Percentiles rank a stretch among this genome's conserved stretches.
Evolutionary conservation across 164 flowering plant species (phyloP).

Genomic region (Umbellularia californica): DNA sequence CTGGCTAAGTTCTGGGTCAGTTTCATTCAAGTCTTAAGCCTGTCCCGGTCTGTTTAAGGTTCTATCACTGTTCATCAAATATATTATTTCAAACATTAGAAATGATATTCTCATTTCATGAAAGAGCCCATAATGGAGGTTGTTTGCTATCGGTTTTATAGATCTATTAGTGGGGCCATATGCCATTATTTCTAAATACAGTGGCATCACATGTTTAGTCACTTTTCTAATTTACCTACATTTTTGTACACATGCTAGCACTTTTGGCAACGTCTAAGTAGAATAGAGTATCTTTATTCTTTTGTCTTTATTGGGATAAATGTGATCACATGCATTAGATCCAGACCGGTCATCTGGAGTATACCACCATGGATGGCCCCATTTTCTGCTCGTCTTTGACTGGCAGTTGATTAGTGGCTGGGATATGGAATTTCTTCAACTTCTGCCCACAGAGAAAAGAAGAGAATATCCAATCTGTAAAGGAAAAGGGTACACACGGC

Average conservation of each 20-base stretch:
- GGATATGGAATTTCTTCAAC: neutral
- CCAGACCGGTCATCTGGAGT: neutral
- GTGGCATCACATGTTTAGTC: neutral
- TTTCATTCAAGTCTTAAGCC: no score
- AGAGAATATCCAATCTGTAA: neutral
- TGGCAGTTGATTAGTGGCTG: neutral
- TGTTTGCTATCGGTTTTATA: neutral
- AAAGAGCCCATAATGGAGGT: neutral
- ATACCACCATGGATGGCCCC: neutral
- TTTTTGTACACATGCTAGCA: neutral
- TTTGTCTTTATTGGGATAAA: neutral
- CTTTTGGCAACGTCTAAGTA: no score
- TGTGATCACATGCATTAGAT: neutral
- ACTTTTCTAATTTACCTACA: neutral
- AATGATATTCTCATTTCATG: neutral
- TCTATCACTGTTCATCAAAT: no score
- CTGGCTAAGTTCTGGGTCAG: no score
- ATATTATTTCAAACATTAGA: no score
- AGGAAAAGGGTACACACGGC: neutral
- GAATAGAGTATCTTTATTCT: neutral
- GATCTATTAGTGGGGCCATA: neutral
- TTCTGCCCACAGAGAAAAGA: neutral
- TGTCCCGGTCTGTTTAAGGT: no score
- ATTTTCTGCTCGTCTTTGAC: neutral
- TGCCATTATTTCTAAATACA: neutral